Base-by-base conservation (phyloP, 2,329 filamentous ascomycete species). In the Xylariomycetidae sp. region DNA sequence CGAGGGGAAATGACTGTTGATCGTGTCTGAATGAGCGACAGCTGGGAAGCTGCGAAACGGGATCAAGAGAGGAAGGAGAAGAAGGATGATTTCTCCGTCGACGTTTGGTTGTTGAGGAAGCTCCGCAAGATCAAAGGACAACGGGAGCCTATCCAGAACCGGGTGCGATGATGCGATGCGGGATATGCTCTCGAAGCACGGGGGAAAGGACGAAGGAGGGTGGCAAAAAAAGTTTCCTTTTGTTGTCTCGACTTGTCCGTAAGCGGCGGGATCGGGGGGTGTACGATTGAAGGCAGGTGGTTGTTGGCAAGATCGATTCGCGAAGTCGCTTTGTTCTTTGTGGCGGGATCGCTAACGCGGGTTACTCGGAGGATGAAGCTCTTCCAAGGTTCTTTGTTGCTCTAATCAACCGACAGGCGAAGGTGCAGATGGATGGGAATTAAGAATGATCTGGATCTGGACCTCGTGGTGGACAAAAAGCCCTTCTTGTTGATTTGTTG, bases 11-110 rank as follows among this genome's bases (percentile, higher is more conserved):
- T 22, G 38, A 37, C 30, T 25, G 26, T 31, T 33, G 34, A 29
- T 42, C 40, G 35, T 33, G 45, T 46, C 46, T 37, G 50, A 55
- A 52, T 47, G 49, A 54, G 43, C 40, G 46, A 50, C 39, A 37
- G 14, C n/a, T n/a, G 29, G 13, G 36, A 30, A 18, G 37, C 32
- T 38, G 40, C 44, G n/a, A 23, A 23, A n/a, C n/a, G 8, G 20
- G 20, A 23, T 30, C 37, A 48, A 40, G 41, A 34, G 37, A 33
- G 38, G 37, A 37, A 44, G 31, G 35, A 41, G 31, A 34, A 37
- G 39, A 37, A 40, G 31, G 28, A 41, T 35, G 25, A 47, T 31
- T 32, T 37, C 38, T 35, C 42, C 40, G 33, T 34, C 28, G 26
- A 31, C 18, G 39, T 30, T 38, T 37, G 30, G 22, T 22, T 34